A percentile compares a stretch with the other conserved stretches of the same genome.
Evolutionary conservation across 768 basidiomycete species (phyloP).

Genomic region (Rhizopogon roseolus): DNA sequence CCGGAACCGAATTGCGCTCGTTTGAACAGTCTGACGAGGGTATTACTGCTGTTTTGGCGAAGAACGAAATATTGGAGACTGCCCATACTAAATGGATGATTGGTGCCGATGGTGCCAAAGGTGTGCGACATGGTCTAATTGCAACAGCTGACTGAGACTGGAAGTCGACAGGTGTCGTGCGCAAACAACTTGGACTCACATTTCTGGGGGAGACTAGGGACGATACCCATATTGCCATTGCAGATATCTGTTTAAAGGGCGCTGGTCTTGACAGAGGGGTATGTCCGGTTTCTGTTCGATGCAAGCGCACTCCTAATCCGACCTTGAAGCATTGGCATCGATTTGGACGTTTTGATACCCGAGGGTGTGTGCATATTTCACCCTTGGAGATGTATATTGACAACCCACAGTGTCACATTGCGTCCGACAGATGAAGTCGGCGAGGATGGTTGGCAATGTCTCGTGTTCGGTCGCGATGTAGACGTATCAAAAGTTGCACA

Average conservation of each 20-base stretch:
- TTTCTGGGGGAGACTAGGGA: conserved; percentile 27
- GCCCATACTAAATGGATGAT: conserved; percentile 30
- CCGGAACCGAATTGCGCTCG: conserved; percentile 36
- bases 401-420: background rate
- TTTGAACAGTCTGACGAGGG: conserved; percentile 34
- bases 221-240: conserved; percentile 19
- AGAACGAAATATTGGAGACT: conserved; percentile 22
- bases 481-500: conserved; percentile 12
- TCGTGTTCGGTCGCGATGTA: conserved; percentile 3
- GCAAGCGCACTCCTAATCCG: background rate
- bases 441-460: conserved; percentile 16
- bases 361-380: background rate
- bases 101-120: conserved; percentile 38
- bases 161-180: background rate
- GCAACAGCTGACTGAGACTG: background rate
- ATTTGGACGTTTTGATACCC: conserved; percentile 31
- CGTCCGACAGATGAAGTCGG: conserved; percentile 13
- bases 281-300: background rate
- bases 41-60: conserved; percentile 33
- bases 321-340: conserved; percentile 18
- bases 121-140: background rate
- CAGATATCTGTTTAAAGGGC: conserved; percentile 30
- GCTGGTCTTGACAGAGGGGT: conserved; percentile 36
- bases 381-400: background rate
- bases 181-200: conserved; percentile 5